Conservation (phyloP, 176 grass and related monocot species). For the Cenchrus americanus region DNA sequence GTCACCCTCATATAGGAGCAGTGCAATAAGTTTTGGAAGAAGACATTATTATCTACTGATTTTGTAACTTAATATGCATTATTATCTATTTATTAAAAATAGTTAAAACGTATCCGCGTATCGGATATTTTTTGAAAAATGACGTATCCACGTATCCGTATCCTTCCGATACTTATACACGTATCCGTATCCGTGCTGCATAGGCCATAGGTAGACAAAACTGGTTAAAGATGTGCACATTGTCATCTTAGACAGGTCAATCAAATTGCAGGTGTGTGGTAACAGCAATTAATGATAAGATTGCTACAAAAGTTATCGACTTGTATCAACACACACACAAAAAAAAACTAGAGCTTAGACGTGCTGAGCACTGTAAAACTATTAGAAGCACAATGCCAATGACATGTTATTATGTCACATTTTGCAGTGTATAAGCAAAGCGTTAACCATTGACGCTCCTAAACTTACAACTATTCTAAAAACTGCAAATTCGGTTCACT, state of each 20-base stretch:
- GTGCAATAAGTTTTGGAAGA: no score
- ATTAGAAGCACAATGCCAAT: neutral
- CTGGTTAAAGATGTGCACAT: neutral
- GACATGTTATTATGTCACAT: neutral
- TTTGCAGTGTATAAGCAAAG: neutral
- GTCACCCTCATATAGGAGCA: no score
- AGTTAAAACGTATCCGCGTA: no score
- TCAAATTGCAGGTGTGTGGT: neutral
- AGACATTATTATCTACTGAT: no score
- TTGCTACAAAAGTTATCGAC: neutral
- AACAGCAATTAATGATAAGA: neutral
- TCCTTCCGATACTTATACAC: no score
- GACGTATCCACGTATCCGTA: no score
- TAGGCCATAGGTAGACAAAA: neutral
- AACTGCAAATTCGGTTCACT: neutral
- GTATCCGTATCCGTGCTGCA: no score
- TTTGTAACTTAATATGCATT: no score
- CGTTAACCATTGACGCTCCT: neutral
- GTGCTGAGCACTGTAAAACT: neutral
- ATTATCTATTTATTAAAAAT: no score
- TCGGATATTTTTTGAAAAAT: no score
- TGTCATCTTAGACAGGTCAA: neutral
- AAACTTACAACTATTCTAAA: neutral
- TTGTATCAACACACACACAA: neutral
- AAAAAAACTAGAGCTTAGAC: neutral